Evolutionary conservation across 768 basidiomycete genomes (phyloP).

Genomic region (Boletus subparvulus): DNA sequence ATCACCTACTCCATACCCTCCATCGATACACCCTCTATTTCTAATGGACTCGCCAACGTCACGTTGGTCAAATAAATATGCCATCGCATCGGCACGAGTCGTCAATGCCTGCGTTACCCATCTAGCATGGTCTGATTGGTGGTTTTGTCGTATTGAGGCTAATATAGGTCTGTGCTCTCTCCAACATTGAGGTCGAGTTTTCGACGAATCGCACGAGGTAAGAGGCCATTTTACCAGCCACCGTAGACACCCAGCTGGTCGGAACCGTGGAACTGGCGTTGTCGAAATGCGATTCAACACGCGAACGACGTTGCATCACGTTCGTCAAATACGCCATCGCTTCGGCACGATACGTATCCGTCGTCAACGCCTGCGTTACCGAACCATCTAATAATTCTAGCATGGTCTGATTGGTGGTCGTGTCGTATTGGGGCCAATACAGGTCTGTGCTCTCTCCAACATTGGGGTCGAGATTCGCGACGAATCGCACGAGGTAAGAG

Average conservation of each 20-base stretch:
- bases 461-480: conserved; percentile 39
- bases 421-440: conserved; percentile 45
- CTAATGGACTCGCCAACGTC: too few relatives aligned
- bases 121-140: conserved; percentile 35
- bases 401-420: conserved; percentile 27
- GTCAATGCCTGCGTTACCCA: conserved; percentile 13
- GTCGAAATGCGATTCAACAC: neutral
- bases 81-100: too few relatives aligned
- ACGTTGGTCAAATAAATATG: too few relatives aligned
- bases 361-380: conserved; percentile 34
- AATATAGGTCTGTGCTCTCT: conserved; percentile 28
- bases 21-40: too few relatives aligned
- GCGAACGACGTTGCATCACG: neutral
- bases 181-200: conserved; percentile 38
- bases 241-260: conserved; percentile 45
- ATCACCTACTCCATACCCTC: too few relatives aligned
- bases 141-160: conserved; percentile 42
- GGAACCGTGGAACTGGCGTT: conserved; percentile 38
- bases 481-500: conserved; percentile 31
- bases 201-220: conserved; percentile 19
- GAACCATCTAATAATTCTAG: conserved; percentile 41
- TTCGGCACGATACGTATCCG: conserved; percentile 43
- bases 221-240: conserved; percentile 44
- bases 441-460: conserved; percentile 19
- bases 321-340: conserved; percentile 31